Evolutionary conservation across 179 eudicot genomes (phyloP).

Genomic region (Beta lomatogona): DNA sequence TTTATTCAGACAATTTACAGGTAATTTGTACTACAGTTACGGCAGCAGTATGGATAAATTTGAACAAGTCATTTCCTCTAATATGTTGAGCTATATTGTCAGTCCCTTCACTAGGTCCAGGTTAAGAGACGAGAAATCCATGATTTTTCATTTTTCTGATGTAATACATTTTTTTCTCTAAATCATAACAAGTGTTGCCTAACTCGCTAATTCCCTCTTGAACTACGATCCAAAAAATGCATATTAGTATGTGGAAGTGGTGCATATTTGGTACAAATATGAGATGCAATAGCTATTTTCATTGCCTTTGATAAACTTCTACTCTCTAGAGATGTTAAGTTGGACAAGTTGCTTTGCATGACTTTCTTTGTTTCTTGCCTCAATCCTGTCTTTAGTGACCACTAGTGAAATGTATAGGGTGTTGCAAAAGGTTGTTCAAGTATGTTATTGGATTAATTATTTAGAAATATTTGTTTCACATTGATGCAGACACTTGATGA

Average conservation of each 20-base stretch:
- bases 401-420: constrained; percentile 14
- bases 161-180: too few species aligned
- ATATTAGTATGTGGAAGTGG: too few species aligned
- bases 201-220: too few species aligned
- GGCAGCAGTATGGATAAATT: neutral
- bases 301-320: too few species aligned
- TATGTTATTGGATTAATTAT: neutral
- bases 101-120: too few species aligned
- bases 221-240: too few species aligned
- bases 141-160: too few species aligned
- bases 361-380: neutral
- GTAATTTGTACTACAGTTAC: neutral
- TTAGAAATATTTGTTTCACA: neutral
- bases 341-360: neutral
- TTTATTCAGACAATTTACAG: constrained; percentile 18
- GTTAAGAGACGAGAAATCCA: too few species aligned
- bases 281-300: too few species aligned
- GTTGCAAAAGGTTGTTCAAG: constrained; percentile 25
- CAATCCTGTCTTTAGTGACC: neutral
- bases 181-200: too few species aligned
- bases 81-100: neutral
- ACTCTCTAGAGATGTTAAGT: neutral
- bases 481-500: constrained; percentile 23
- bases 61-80: neutral
- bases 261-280: too few species aligned